Percentiles rank a stretch among this genome's conserved stretches.
Evolutionary conservation across 2,329 filamentous ascomycete species (phyloP).

Genomic region (Exutisphaerella laricina): DNA sequence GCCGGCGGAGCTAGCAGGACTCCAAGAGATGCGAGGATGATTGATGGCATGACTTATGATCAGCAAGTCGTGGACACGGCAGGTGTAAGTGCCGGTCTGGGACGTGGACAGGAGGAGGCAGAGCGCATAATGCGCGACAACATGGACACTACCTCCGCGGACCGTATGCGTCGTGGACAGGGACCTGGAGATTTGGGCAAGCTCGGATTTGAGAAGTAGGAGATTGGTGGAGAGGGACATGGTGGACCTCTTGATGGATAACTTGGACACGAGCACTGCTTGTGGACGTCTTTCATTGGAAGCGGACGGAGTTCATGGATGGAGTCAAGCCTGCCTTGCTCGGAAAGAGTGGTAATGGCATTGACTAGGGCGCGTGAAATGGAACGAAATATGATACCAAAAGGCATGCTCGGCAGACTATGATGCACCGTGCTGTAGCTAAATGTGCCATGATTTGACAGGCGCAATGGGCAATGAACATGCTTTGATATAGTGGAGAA

Average conservation of each 20-base stretch:
- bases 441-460: not conserved
- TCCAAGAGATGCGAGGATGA: conserved; percentile 37
- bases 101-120: conserved; percentile 44
- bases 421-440: not conserved
- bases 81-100: conserved; percentile 17
- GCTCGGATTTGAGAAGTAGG: conserved; percentile 54
- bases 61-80: conserved; percentile 38
- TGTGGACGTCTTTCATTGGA: too few relatives aligned
- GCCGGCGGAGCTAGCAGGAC: conserved; percentile 31
- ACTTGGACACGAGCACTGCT: too few relatives aligned
- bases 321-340: not conserved
- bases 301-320: too few relatives aligned
- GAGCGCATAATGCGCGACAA: conserved; percentile 60
- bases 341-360: not conserved
- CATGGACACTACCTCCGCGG: conserved; percentile 42
- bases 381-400: conserved; percentile 1
- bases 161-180: conserved; percentile 40
- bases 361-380: not conserved
- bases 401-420: not conserved
- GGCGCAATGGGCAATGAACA: too few relatives aligned
- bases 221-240: too few relatives aligned
- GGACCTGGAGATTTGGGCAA: conserved; percentile 45
- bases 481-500: too few relatives aligned
- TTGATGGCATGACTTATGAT: conserved; percentile 45
- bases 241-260: too few relatives aligned